These are phyloP conservation scores for Monosporozyma solicola DNA, from an alignment of 805 yeast genomes.

Conservation along the genomic window DNA sequence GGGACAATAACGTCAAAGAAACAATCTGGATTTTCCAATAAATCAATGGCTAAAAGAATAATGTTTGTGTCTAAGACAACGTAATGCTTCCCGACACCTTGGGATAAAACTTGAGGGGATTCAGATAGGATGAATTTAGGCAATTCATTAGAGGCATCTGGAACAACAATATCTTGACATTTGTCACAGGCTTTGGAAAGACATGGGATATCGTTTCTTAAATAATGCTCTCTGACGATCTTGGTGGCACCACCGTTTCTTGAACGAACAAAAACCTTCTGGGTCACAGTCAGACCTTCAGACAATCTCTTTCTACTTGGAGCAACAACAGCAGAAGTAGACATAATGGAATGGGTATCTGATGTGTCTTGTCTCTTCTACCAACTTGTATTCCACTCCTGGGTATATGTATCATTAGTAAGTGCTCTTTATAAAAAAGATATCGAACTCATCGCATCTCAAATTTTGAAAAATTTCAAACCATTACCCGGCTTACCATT, in stretches of 20 bases:
- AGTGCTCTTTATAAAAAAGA: neutral
- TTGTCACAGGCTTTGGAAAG: constrained; percentile 57
- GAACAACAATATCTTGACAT: constrained; percentile 46
- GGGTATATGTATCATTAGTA: neutral
- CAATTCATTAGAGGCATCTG: constrained; percentile 60
- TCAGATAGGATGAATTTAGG: constrained; percentile 59
- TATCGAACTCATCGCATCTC: constrained; percentile 1
- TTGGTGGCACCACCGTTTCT: constrained; percentile 81
- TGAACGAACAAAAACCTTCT: constrained; percentile 86
- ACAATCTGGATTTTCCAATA: constrained; percentile 66
- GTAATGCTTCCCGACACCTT: constrained; percentile 62
- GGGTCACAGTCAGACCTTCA: constrained; percentile 57
- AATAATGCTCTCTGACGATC: constrained; percentile 87
- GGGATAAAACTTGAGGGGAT: constrained; percentile 41
- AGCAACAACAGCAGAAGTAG: constrained; percentile 8
- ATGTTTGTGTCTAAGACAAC: constrained; percentile 82
- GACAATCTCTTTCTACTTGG: constrained; percentile 37
- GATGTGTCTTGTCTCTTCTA: neutral
- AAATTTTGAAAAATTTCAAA: neutral
- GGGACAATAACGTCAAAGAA: constrained; percentile 91
- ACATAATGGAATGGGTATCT: neutral
- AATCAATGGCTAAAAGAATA: constrained; percentile 78
- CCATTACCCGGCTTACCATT: neutral
- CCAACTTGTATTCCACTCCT: neutral
- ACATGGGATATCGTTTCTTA: constrained; percentile 90